Base-by-base conservation (phyloP, 164 flowering plant genomes). In the Berberis thunbergii region DNA sequence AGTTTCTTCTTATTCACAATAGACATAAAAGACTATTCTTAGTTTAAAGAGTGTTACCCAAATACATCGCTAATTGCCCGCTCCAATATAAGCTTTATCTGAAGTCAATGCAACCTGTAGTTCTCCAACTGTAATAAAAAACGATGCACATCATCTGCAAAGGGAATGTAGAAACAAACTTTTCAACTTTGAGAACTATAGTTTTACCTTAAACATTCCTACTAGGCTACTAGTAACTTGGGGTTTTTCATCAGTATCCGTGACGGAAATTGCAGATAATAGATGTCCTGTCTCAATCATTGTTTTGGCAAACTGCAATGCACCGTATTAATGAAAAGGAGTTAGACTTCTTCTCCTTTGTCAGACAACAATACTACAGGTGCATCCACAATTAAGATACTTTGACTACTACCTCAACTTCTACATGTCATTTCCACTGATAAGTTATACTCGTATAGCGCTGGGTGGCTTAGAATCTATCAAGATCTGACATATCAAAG, bases 71-170 rank as follows among this genome's bases (percentile, higher is more conserved):
- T 86, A 74, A 90, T 88, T 6, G 68, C 84, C 84, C 61, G 96
- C 95, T 55, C 98, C 97, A 69, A 84, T 78, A 68, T 81, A 67
- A 63, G 96, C 96, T 59, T 84, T 88, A 39, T 77, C 81, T 26
- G 89, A 63, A 13, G 95, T 87, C 60, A 90, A 65, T 65, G 68
- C 95, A 64, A 94, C 91, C 72, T 90, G 98, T 68, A 94, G 88
- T 4, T 83, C 88, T 70, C 97, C 98, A 81, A 88, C 89, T 97
- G 89, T 87, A 78, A 62, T 63, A 8, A 46, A 41, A 53, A 73
- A 55, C 39, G 59, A 52, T 43, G 4, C 45, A 55, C 39, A 4
- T 3, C 49, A 9, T 3, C 13, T 57, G 4, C 11, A 10, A 41
- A 4, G 1, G 2, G 54, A 12, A 10, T 52, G 26, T 26, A 26